phyloP scores from a whole-genome alignment of 768 basidiomycete species.

The Rhizopogon rudus region DNA sequence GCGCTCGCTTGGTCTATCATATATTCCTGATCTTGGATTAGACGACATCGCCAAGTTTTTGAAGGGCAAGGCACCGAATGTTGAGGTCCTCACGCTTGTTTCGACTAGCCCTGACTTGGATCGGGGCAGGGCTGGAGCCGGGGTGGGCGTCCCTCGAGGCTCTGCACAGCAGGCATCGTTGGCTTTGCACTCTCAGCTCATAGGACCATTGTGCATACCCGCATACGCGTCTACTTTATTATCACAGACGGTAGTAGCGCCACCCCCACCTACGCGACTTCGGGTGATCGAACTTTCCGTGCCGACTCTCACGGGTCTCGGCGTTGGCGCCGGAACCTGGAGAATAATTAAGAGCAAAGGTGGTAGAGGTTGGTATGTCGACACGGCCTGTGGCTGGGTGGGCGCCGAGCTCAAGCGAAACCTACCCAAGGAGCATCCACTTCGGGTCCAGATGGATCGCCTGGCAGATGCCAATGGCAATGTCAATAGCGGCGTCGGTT shows the following conservation, averaged over 20 bases:
- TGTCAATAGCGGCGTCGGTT: constrained; percentile 88
- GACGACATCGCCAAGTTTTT: constrained; percentile 66
- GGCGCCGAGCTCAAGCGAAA: constrained; percentile 54
- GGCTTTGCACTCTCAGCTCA: constrained; percentile 69
- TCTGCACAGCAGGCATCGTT: constrained; percentile 66
- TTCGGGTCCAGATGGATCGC: constrained; percentile 64
- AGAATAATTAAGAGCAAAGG: constrained; percentile 89
- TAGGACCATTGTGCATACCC: constrained; percentile 74
- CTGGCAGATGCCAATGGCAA: constrained; percentile 81
- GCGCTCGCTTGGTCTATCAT: constrained; percentile 86
- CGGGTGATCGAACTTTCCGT: constrained; percentile 85
- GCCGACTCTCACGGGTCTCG: constrained; percentile 63
- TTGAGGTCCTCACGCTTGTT: constrained; percentile 83
- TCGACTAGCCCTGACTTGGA: constrained; percentile 74
- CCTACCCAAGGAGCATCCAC: constrained; percentile 55
- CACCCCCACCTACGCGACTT: constrained; percentile 60
- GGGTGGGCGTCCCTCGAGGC: constrained; percentile 25
- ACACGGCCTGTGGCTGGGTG: constrained; percentile 79
- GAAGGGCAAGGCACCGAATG: constrained; percentile 56
- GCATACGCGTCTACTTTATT: constrained; percentile 64
- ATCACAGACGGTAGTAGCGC: constrained; percentile 23
- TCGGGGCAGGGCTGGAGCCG: constrained; percentile 36
- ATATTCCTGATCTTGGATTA: constrained; percentile 70
- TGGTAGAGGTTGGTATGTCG: constrained; percentile 92
- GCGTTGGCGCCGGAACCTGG: constrained; percentile 82